phyloP scores from a whole-genome alignment of 257 asterid species.

The Penstemon eatonii region DNA sequence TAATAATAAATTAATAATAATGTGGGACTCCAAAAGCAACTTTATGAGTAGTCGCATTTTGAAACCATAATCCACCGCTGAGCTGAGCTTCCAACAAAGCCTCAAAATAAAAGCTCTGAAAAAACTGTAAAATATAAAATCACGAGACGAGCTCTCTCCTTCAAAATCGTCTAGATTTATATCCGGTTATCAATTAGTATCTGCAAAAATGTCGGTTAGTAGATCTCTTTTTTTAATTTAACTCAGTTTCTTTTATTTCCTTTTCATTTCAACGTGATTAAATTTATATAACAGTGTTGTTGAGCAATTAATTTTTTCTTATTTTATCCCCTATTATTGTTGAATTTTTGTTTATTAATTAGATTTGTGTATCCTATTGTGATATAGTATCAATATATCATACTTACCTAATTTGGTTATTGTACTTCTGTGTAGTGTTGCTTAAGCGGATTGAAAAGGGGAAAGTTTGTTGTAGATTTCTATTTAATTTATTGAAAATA shows the following conservation, averaged over 20 bases:
- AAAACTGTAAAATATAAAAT: no score
- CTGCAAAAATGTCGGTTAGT: conserved; percentile 45
- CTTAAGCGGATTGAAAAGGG: conserved; percentile 21
- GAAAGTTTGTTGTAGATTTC: background rate
- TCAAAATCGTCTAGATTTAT: conserved; percentile 6
- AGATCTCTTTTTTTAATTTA: conserved; percentile 14
- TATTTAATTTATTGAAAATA: background rate
- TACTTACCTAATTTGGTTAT: background rate
- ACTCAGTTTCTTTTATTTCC: background rate
- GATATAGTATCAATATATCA: no score
- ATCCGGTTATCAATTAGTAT: conserved; percentile 27
- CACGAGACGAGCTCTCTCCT: no score
- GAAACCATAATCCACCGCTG: no score
- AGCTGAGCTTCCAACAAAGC: no score
- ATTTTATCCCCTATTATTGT: background rate
- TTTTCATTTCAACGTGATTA: conserved; percentile 1
- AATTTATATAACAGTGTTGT: conserved; percentile 2
- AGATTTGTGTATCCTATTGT: background rate
- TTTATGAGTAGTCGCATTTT: no score
- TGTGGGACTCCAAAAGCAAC: no score
- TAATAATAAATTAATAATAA: no score
- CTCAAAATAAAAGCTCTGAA: no score
- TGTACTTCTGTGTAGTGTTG: conserved; percentile 20
- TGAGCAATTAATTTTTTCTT: background rate
- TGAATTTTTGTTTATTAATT: conserved; percentile 9